These are phyloP conservation scores for Paramecium tetraurelia DNA, from an alignment of 73 alveolate species.

Conservation along the genomic window DNA sequence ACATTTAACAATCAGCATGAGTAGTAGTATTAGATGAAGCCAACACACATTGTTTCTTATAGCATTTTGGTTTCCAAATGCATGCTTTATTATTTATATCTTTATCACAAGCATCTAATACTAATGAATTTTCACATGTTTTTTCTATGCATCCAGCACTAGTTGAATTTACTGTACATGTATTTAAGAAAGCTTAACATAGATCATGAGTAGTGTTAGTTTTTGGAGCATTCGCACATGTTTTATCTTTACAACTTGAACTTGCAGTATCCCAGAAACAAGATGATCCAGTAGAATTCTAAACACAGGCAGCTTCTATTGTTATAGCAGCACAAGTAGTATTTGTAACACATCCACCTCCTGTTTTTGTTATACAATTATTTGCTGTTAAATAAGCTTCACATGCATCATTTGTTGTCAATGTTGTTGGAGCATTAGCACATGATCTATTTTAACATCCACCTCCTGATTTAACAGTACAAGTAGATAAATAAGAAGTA, in stretches of 20 bases:
- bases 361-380: not conserved
- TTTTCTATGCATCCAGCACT: not conserved
- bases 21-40: not conserved
- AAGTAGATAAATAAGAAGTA: not conserved
- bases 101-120: not conserved
- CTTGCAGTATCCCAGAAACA: not conserved
- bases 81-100: not conserved
- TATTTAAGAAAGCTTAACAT: not conserved
- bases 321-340: not conserved
- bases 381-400: not conserved
- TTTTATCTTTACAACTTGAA: not conserved
- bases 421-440: slow-evolving; percentile 22
- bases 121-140: not conserved
- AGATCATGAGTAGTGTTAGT: not conserved
- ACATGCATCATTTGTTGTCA: slow-evolving; percentile 22
- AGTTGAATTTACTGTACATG: not conserved
- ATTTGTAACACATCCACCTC: slow-evolving; percentile 15
- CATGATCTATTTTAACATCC: slow-evolving; percentile 5
- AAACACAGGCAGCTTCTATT: not conserved
- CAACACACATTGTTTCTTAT: not conserved
- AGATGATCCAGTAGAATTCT: not conserved
- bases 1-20: not conserved
- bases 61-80: not conserved
- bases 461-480: not conserved
- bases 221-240: not conserved